Evolutionary conservation across 2,329 filamentous ascomycete genomes (phyloP).

Genomic region (Aspergillus vadensis): DNA sequence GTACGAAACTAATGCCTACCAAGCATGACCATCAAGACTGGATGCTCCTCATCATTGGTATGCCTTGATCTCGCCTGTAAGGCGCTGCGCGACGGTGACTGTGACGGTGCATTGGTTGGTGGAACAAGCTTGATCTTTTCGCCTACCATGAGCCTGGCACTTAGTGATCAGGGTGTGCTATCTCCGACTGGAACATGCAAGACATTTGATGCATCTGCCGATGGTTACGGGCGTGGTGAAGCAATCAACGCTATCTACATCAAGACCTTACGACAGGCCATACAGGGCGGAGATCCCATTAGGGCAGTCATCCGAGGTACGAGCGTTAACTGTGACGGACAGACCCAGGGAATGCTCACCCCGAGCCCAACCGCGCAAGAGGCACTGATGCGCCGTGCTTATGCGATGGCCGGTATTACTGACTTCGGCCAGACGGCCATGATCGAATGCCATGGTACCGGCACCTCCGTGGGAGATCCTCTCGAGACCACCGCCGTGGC

Average conservation of each 20-base stretch:
- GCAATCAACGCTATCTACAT: conserved; percentile 32
- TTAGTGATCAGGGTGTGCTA: conserved; percentile 37
- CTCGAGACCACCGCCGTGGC: conserved; percentile 13
- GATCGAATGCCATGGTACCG: conserved; percentile 16
- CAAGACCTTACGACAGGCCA: conserved; percentile 31
- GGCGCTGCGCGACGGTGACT: conserved; percentile 15
- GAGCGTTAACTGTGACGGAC: conserved; percentile 27
- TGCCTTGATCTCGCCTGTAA: conserved; percentile 34
- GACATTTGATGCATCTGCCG: conserved; percentile 28
- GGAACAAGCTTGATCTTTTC: conserved; percentile 37
- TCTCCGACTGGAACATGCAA: conserved; percentile 30
- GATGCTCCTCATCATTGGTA: conserved; percentile 39
- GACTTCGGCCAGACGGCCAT: conserved; percentile 4
- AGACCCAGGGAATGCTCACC: not conserved
- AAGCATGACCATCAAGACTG: conserved; percentile 38
- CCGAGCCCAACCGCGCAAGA: conserved; percentile 6
- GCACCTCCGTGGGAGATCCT: conserved; percentile 14
- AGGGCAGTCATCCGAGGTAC: conserved; percentile 32
- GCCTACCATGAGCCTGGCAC: conserved; percentile 26
- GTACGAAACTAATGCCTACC: conserved; percentile 4
- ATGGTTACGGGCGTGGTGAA: conserved; percentile 38
- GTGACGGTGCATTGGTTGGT: conserved; percentile 31
- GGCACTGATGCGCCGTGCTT: conserved; percentile 6
- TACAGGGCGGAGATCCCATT: conserved; percentile 32
- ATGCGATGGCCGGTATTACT: conserved; percentile 3